Conservation (phyloP, 1,139 yeast genomes). For the Pichia sp. region DNA sequence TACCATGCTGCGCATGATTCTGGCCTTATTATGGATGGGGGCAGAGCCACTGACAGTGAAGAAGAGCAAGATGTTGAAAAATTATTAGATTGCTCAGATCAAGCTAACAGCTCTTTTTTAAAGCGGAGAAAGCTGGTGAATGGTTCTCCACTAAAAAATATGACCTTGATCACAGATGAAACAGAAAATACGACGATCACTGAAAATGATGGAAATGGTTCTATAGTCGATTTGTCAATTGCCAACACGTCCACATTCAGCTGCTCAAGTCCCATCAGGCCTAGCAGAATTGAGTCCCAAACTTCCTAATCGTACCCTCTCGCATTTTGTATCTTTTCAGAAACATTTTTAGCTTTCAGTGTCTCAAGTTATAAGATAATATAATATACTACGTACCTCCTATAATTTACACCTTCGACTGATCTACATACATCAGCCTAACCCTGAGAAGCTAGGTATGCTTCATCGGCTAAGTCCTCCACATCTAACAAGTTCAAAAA, state of each 20-base stretch:
- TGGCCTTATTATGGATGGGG: not conserved
- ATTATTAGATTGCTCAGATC: conserved; percentile 1
- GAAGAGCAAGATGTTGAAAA: conserved; percentile 11
- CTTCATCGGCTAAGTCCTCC: conserved; percentile 52
- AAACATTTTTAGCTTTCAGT: no score
- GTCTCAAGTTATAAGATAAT: no score
- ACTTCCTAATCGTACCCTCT: conserved; percentile 9
- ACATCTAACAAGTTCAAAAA: conserved; percentile 45
- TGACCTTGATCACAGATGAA: conserved; percentile 3
- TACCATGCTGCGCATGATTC: not conserved
- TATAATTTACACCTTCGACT: conserved; percentile 8
- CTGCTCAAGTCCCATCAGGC: conserved; percentile 1
- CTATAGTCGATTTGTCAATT: conserved; percentile 2
- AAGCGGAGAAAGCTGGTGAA: not conserved
- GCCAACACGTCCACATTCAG: not conserved
- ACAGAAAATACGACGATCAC: not conserved
- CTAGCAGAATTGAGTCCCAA: conserved; percentile 7
- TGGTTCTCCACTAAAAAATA: conserved; percentile 14
- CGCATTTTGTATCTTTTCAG: no score
- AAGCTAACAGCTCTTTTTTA: not conserved
- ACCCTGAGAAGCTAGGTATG: conserved; percentile 32
- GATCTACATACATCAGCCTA: conserved; percentile 9
- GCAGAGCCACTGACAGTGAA: not conserved
- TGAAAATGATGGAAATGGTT: not conserved
- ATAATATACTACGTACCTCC: not conserved